phyloP scores from a whole-genome alignment of 192 early-diverging fungal genomes.

The Geranomyces michiganensis region DNA sequence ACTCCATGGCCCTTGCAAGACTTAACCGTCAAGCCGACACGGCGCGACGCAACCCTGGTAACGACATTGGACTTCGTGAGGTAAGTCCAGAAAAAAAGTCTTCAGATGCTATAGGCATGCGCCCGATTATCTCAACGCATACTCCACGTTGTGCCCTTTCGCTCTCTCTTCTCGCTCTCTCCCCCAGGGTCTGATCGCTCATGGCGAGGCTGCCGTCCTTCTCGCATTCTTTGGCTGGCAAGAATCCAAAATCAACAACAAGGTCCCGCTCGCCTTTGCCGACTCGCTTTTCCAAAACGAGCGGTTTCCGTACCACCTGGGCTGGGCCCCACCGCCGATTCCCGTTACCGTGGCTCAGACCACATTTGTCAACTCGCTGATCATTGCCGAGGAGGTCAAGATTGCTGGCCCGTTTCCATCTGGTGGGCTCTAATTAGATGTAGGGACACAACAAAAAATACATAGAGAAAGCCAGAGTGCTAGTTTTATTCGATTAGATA shows the following conservation, averaged over 20 bases:
- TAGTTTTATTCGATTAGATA: too few species aligned
- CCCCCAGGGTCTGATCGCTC: neutral
- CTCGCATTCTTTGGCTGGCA: slow-evolving; percentile 20
- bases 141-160: too few species aligned
- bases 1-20: neutral
- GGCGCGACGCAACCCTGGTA: slow-evolving; percentile 16
- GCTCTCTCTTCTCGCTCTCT: too few species aligned
- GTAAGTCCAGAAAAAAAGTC: too few species aligned
- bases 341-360: neutral
- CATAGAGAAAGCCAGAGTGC: too few species aligned
- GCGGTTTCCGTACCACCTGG: slow-evolving; percentile 17
- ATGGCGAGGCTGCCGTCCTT: slow-evolving; percentile 30
- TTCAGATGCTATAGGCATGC: too few species aligned
- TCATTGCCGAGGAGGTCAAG: slow-evolving; percentile 13
- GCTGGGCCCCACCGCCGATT: slow-evolving; percentile 19
- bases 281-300: slow-evolving; percentile 27
- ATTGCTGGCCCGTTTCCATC: too few species aligned
- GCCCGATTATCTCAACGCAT: too few species aligned
- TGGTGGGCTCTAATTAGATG: too few species aligned
- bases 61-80: slow-evolving; percentile 11
- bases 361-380: neutral
- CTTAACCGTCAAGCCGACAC: neutral
- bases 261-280: neutral
- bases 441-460: too few species aligned
- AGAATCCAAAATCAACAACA: neutral